Base-by-base conservation (phyloP, 352 stramenopile genomes). In the Pythium dissotocum region DNA sequence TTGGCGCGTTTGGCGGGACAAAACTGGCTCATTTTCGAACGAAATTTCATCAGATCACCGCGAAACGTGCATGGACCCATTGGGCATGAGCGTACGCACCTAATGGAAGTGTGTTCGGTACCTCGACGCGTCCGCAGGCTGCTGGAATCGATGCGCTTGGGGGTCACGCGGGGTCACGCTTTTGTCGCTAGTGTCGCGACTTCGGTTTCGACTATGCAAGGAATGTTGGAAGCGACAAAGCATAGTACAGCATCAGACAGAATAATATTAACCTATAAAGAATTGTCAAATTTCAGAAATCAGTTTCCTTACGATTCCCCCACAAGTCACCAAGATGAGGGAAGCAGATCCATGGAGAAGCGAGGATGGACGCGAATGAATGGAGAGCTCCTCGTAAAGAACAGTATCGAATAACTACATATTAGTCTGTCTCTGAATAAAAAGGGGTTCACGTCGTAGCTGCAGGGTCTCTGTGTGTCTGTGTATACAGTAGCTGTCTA, bases 141-240 rank as follows among this genome's bases (percentile, higher is more conserved):
- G 53, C 42, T 62, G 40, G 52, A 32, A 38, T 60, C 57, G 36
- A 55, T 48, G 61, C 56, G 57, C 46, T 51, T 56, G 56, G 52
- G 18, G 42, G 42, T 16, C 10, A 10, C 42, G 42, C n/a, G 42
- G 18, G 42, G 42, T 51, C 42, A 51, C 42, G 16, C 42, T 51
- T 51, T 51, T 24, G 57, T 70, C 35, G 63, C 30, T 24, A 38
- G 36, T 70, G 52, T 58, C 42, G 26, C 8, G 33, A 56, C 48
- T 67, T 63, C 54, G 38, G 52, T 65, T 71, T 65, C 65, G 32
- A 32, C 21, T 55, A 30, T 42, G 52, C 26, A 59, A n/a, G 54
- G 63, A 42, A 46, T 49, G 46, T 58, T 46, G 26, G 24, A 33
- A 52, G 40, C 52, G 40, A 26, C 13, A 33, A 12, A 16, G 16